Evolutionary conservation across 176 grass and related monocot genomes (phyloP).

Genomic region (bread wheat (Triticum aestivum)): DNA sequence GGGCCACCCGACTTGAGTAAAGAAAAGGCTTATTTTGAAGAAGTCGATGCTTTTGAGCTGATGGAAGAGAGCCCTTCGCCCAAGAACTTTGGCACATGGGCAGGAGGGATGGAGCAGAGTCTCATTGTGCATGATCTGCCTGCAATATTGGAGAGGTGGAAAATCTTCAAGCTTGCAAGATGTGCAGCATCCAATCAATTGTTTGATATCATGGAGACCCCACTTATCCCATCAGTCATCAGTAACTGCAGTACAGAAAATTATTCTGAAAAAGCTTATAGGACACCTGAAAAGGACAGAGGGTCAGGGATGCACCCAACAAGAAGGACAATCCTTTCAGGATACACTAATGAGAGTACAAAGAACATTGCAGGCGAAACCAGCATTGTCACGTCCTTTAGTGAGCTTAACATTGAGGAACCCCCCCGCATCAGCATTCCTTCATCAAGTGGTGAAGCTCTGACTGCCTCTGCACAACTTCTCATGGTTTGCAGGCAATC

Average conservation of each 20-base stretch:
- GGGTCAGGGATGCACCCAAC: slow-evolving; percentile 9
- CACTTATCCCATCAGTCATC: slow-evolving; percentile 38
- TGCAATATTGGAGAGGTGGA: slow-evolving; percentile 80
- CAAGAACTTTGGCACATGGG: slow-evolving; percentile 65
- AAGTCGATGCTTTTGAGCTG: slow-evolving; percentile 79
- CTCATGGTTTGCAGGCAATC: slow-evolving; percentile 75
- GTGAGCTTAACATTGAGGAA: slow-evolving; percentile 61
- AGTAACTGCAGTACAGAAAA: slow-evolving; percentile 27
- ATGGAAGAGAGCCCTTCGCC: slow-evolving; percentile 88
- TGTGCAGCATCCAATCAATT: slow-evolving; percentile 29
- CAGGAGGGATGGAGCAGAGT: slow-evolving; percentile 42
- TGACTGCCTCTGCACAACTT: slow-evolving; percentile 71
- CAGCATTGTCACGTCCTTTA: slow-evolving; percentile 35
- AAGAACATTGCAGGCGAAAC: slow-evolving; percentile 17
- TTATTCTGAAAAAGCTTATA: slow-evolving; percentile 22
- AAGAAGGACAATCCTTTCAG: slow-evolving; percentile 26
- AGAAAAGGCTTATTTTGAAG: slow-evolving; percentile 82
- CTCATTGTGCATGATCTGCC: slow-evolving; percentile 52
- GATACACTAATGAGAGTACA: slow-evolving; percentile 26
- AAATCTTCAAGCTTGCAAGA: slow-evolving; percentile 63
- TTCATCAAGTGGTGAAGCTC: slow-evolving; percentile 47
- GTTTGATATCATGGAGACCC: slow-evolving; percentile 68
- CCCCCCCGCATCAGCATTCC: slow-evolving; percentile 23
- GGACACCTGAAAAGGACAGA: slow-evolving; percentile 48
- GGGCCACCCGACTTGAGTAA: slow-evolving; percentile 59